phyloP scores from a whole-genome alignment of 768 basidiomycete genomes.

The Rubroboletus satanas region DNA sequence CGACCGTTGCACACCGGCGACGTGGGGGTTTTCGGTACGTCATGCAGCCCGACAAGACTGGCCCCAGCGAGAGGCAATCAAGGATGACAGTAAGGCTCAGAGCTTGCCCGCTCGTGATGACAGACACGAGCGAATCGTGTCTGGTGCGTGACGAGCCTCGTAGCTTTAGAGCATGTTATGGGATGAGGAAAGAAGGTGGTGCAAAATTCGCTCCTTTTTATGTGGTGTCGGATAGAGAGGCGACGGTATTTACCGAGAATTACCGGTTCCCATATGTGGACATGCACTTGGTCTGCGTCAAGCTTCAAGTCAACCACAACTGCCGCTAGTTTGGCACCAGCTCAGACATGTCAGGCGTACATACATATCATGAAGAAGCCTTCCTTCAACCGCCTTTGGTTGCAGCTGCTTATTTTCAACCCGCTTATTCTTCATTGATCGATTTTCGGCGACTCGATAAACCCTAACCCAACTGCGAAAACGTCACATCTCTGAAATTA shows the following conservation, averaged over 20 bases:
- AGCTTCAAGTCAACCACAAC: background rate
- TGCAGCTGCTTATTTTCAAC: background rate
- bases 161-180: slow-evolving; percentile 16
- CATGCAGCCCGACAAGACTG: slow-evolving; percentile 15
- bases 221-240: background rate
- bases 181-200: background rate
- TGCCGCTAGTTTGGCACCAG: background rate
- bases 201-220: background rate
- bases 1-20: background rate
- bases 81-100: slow-evolving; percentile 21
- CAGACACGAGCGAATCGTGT: slow-evolving; percentile 4
- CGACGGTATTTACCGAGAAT: background rate
- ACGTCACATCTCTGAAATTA: background rate
- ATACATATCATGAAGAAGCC: background rate
- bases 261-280: background rate
- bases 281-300: background rate
- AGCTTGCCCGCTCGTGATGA: slow-evolving; percentile 26
- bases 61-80: slow-evolving; percentile 17
- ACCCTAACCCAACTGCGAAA: background rate
- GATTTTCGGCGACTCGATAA: background rate
- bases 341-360: background rate
- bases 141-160: slow-evolving; percentile 18
- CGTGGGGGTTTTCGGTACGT: slow-evolving; percentile 14
- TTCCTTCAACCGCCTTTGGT: background rate
- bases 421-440: background rate